A percentile compares a stretch with the other conserved stretches of the same genome.
Conservation (phyloP, 495 filamentous ascomycete genomes). For the Aspergillus mulundensis region DNA sequence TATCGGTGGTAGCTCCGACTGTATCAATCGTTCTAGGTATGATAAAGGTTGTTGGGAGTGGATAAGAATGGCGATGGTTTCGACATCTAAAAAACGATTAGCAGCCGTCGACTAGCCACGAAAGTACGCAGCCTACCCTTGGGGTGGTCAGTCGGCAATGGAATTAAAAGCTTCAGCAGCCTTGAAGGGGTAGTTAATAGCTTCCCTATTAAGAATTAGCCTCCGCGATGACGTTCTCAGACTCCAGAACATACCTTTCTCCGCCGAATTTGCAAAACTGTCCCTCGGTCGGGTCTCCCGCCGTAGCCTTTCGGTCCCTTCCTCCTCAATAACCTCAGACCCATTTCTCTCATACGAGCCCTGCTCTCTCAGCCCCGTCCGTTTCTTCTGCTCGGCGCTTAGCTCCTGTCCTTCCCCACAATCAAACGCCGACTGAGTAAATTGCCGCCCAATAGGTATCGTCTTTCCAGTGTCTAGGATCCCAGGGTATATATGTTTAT, state of each 20-base stretch:
- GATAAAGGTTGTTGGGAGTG: constrained; percentile 92
- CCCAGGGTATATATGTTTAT: not conserved
- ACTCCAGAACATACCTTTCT: constrained; percentile 49
- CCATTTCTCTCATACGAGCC: constrained; percentile 14
- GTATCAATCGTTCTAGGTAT: constrained; percentile 86
- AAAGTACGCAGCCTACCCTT: constrained; percentile 42
- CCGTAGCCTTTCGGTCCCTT: not conserved
- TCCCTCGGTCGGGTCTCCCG: not conserved
- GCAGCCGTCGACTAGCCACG: constrained; percentile 15
- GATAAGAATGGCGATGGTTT: constrained; percentile 81
- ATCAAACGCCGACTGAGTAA: not conserved
- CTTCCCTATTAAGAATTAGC: constrained; percentile 55
- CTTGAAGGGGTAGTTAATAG: constrained; percentile 86
- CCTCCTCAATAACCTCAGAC: not conserved
- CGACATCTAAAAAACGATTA: constrained; percentile 48
- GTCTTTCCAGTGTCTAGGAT: not conserved
- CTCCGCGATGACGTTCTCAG: not conserved
- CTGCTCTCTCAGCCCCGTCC: constrained; percentile 1
- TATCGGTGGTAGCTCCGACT: constrained; percentile 80
- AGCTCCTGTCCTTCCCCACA: not conserved
- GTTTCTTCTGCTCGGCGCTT: constrained; percentile 6
- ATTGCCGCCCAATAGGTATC: not conserved
- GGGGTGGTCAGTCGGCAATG: constrained; percentile 56
- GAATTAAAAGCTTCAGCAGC: constrained; percentile 84
- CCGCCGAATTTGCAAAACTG: constrained; percentile 48